phyloP scores from a whole-genome alignment of 1,284 basidiomycete genomes.

The Naganishia cerealis region DNA sequence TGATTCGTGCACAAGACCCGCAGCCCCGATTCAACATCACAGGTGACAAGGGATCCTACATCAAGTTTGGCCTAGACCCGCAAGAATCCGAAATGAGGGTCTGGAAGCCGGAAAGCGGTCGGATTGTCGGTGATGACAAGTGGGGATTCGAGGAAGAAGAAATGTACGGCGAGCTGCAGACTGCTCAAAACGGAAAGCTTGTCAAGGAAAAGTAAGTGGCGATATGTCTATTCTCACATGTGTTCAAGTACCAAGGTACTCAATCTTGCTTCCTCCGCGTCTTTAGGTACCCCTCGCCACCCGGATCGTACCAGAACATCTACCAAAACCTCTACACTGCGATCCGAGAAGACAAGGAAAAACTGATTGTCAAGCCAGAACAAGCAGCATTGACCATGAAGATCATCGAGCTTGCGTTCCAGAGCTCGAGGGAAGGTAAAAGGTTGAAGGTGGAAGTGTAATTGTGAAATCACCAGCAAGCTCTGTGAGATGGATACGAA shows the following conservation, averaged over 20 bases:
- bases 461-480: neutral
- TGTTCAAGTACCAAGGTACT: neutral
- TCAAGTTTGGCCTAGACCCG: conserved; percentile 73
- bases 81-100: conserved; percentile 64
- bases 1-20: conserved; percentile 62
- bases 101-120: conserved; percentile 23
- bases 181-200: conserved; percentile 24
- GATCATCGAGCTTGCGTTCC: conserved; percentile 69
- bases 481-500: too few species aligned
- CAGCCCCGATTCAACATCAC: conserved; percentile 67
- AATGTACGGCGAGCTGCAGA: conserved; percentile 31
- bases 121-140: conserved; percentile 27
- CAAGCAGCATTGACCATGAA: conserved; percentile 69
- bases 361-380: conserved; percentile 65
- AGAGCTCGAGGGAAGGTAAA: conserved; percentile 63
- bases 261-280: neutral
- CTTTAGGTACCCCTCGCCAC: conserved; percentile 55
- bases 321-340: conserved; percentile 67
- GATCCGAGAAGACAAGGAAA: conserved; percentile 59
- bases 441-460: conserved; percentile 24
- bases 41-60: conserved; percentile 67
- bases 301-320: conserved; percentile 63
- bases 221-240: neutral
- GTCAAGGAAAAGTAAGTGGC: conserved; percentile 18
- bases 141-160: conserved; percentile 33